Base-by-base conservation (phyloP, 495 filamentous ascomycete genomes). In the Annulohypoxylon stygium region DNA sequence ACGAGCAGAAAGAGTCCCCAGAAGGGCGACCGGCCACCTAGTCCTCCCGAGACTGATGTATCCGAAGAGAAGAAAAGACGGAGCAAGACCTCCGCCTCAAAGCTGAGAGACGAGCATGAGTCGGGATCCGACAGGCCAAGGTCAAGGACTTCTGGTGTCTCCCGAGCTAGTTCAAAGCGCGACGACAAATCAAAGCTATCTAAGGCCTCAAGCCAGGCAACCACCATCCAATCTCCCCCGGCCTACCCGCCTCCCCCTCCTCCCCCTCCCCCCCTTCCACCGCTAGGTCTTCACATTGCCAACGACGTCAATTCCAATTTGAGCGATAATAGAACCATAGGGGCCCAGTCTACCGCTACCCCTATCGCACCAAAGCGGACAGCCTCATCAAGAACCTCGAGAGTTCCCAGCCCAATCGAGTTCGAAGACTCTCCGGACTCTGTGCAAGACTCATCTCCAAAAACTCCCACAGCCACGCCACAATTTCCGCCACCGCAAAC, bases 351-450 rank as follows among this genome's bases (percentile, higher is more conserved):
- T 16, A 64, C 75, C 66, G 88, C 90, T 47, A 94, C 92, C 20
- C 88, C 90, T 6, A 86, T 92, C 64, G 86, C 89, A 0, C 89
- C 91, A 9, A 89, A 88, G 65, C 87, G 88, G 61, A 86, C 83
- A 48, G 61, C 54, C 0, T 83, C 81, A 3, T 74, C 80, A 10
- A 84, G 83, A 59, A 85, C 84, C 8, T 43, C 72, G 12, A 74
- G 72, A 18, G 76, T 75, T 30, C 76, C 67, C 11, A 76, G 78
- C 37, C 78, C 80, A 3, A 72, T 78, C 23, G 79, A 83, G 53
- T 72, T 69, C 10, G 80, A 85, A 60, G 81, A 84, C 26, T 86
- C 83, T 2, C 82, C 84, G 2, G 81, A 82, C 26, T 85, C 86
- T 11, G 82, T 78, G 16, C 82, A 81, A 20, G 86, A 90, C 69